Conservation (phyloP, 179 eudicot species). For the Beta macrorhiza region DNA sequence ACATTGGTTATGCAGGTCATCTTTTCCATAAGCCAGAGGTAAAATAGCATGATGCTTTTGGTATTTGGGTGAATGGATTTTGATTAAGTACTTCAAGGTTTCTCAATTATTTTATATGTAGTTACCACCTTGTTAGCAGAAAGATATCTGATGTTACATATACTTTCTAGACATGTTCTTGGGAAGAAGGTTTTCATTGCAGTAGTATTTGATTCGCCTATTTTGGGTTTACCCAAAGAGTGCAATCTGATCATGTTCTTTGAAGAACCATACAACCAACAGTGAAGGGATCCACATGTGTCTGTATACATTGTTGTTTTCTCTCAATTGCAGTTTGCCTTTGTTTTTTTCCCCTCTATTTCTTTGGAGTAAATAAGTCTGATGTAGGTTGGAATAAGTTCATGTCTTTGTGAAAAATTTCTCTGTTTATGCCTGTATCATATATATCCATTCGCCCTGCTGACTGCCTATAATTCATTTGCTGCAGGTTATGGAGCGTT, state of each 20-base stretch:
- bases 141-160: not conserved
- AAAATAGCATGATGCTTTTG: slow-evolving; percentile 1
- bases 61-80: not conserved
- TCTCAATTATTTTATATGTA: slow-evolving; percentile 2
- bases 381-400: not conserved
- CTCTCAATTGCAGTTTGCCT: no score
- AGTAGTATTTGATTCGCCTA: not conserved
- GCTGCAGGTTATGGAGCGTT: slow-evolving; percentile 65
- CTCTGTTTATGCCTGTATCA: not conserved
- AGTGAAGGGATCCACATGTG: not conserved
- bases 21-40: slow-evolving; percentile 65
- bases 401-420: not conserved
- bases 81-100: not conserved
- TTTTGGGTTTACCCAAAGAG: not conserved
- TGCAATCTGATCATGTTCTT: not conserved
- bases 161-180: not conserved
- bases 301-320: no score
- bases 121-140: slow-evolving; percentile 1
- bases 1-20: slow-evolving; percentile 72
- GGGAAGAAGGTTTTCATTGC: not conserved
- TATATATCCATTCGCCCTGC: not conserved
- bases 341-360: no score
- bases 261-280: not conserved
- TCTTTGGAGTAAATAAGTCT: no score
- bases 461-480: slow-evolving; percentile 14